Conservation (phyloP, 2,329 filamentous ascomycete species). For the Fusarium coffeatum region DNA sequence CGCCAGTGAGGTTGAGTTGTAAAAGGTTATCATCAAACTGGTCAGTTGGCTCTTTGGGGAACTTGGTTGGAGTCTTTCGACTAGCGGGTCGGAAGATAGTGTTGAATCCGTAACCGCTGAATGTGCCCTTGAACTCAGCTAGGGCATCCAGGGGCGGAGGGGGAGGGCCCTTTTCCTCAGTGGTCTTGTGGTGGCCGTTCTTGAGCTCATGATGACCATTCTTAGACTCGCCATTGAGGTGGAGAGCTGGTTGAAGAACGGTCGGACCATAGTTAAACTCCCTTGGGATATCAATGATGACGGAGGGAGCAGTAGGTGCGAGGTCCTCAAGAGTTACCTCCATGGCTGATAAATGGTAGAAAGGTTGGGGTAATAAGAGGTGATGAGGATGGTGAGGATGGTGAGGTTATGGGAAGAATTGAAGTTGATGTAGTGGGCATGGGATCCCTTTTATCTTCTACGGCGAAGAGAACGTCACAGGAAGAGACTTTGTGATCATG, state of each 20-base stretch:
- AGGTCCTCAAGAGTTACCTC: neutral
- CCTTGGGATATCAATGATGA: neutral
- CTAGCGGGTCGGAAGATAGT: neutral
- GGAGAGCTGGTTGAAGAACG: neutral
- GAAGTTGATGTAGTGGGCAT: neutral
- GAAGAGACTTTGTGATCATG: neutral
- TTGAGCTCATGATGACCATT: neutral
- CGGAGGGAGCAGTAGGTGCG: neutral
- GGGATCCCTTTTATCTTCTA: rapidly evolving
- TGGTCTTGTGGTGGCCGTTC: neutral
- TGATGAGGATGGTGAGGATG: neutral
- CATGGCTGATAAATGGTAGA: neutral
- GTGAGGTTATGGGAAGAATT: neutral
- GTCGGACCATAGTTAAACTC: neutral
- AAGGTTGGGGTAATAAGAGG: neutral
- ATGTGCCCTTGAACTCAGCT: neutral
- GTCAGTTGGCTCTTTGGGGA: neutral
- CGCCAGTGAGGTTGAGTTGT: neutral
- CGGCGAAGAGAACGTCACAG: neutral
- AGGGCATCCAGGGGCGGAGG: neutral
- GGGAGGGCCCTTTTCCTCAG: neutral
- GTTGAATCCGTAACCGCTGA: neutral
- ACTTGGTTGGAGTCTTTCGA: neutral
- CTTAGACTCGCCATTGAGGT: neutral
- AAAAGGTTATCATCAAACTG: neutral